phyloP scores from a whole-genome alignment of 768 basidiomycete species.

The Termitomyces sp. region DNA sequence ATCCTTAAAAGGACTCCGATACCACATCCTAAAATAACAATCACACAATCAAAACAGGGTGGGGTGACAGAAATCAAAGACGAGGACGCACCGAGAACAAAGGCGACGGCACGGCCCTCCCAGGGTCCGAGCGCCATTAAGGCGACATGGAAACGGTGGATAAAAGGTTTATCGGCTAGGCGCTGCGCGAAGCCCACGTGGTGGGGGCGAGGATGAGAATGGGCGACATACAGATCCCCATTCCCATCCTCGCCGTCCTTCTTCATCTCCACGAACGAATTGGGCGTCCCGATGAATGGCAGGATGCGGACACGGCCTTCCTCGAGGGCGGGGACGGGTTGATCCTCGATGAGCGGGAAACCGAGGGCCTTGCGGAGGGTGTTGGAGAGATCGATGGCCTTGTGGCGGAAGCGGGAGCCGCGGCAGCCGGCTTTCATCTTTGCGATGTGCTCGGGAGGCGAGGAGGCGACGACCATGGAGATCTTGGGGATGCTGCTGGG shows the following conservation, averaged over 20 bases:
- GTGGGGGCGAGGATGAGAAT: constrained; percentile 20
- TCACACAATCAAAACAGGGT: neutral
- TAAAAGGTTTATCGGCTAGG: constrained; percentile 36
- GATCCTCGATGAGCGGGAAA: constrained; percentile 37
- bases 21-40: constrained; percentile 55
- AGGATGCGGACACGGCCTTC: constrained; percentile 26
- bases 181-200: constrained; percentile 20
- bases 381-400: constrained; percentile 47
- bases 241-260: neutral
- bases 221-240: neutral
- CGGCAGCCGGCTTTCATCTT: constrained; percentile 15
- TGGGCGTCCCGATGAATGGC: constrained; percentile 25
- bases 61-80: neutral
- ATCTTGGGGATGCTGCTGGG: constrained; percentile 19
- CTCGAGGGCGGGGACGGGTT: neutral
- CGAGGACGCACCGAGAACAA: constrained; percentile 56
- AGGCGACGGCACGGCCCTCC: constrained; percentile 80
- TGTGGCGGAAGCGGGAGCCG: constrained; percentile 35
- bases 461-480: constrained; percentile 10
- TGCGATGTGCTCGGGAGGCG: neutral
- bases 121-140: constrained; percentile 69
- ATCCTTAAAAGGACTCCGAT: constrained; percentile 79
- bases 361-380: constrained; percentile 52
- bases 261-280: constrained; percentile 11
- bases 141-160: constrained; percentile 56